Evolutionary conservation across 2,329 filamentous ascomycete genomes (phyloP).

Genomic region (Botrytis galanthina): DNA sequence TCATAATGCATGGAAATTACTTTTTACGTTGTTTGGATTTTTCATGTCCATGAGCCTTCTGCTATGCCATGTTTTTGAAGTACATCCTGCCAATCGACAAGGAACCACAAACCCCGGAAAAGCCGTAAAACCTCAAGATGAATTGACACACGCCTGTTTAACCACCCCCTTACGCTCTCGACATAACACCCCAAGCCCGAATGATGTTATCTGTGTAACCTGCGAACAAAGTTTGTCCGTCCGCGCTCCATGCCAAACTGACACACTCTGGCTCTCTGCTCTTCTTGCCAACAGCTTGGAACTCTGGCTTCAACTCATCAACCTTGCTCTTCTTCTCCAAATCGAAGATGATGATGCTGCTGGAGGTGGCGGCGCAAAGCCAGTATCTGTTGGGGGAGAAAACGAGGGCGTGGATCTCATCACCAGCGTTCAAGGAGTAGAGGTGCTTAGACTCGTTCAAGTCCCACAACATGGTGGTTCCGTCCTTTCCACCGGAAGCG

Average conservation of each 20-base stretch:
- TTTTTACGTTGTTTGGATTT: constrained; percentile 24
- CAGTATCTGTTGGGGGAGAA: constrained; percentile 99
- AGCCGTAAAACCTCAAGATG: constrained; percentile 35
- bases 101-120: constrained; percentile 37
- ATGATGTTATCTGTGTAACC: constrained; percentile 99
- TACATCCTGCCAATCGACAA: constrained; percentile 38
- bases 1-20: constrained; percentile 15
- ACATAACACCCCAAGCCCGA: constrained; percentile 97
- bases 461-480: constrained; percentile 99
- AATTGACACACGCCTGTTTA: constrained; percentile 33
- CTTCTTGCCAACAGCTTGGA: constrained; percentile 96
- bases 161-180: constrained; percentile 65
- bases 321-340: constrained; percentile 99
- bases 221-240: constrained; percentile 98
- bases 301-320: constrained; percentile 98
- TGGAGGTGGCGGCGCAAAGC: constrained; percentile 96
- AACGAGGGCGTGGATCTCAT: constrained; percentile 99
- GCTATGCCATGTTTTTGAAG: constrained; percentile 38
- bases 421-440: constrained; percentile 98
- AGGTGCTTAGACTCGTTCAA: constrained; percentile 99
- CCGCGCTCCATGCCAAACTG: constrained; percentile 93
- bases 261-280: constrained; percentile 98
- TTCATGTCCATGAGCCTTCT: constrained; percentile 37
- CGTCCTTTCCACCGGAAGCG: constrained; percentile 98
- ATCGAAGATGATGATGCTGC: constrained; percentile 99